Evolutionary conservation across 495 filamentous ascomycete genomes (phyloP).

Genomic region (Xylaria cubensis): DNA sequence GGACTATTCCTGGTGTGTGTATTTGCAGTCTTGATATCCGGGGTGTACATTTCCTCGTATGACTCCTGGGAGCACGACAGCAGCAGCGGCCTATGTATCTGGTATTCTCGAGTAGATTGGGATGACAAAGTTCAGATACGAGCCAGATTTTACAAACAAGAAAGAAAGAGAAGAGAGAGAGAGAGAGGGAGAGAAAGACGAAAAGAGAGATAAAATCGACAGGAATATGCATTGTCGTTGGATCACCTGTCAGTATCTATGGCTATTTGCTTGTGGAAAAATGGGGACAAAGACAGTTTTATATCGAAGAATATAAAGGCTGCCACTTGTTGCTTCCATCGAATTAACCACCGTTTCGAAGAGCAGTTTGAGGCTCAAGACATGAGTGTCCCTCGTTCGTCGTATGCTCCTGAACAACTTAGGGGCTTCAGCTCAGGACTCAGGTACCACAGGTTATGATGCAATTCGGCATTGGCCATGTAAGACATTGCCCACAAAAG

Average conservation of each 20-base stretch:
- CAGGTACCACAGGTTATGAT: neutral
- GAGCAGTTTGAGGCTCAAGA: neutral
- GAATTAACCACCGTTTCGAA: neutral
- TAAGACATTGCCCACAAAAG: conserved; percentile 5
- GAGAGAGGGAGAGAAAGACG: neutral
- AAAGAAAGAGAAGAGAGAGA: neutral
- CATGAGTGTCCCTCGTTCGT: neutral
- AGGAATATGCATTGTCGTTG: conserved; percentile 9
- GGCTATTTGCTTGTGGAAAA: conserved; percentile 18
- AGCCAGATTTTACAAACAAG: neutral
- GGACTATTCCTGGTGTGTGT: conserved; percentile 11
- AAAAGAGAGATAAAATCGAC: neutral
- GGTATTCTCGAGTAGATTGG: neutral
- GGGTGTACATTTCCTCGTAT: neutral
- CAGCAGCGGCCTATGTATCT: neutral
- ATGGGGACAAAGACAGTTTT: conserved; percentile 2
- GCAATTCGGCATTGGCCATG: neutral
- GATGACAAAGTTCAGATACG: neutral
- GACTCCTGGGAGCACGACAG: neutral
- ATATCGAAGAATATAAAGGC: neutral
- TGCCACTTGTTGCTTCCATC: neutral
- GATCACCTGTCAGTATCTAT: conserved; percentile 11
- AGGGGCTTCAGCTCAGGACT: neutral
- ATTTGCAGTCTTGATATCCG: conserved; percentile 6
- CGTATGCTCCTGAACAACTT: neutral